Evolutionary conservation across 1,284 basidiomycete genomes (phyloP).

Genomic region (Fomitopsis palustris): DNA sequence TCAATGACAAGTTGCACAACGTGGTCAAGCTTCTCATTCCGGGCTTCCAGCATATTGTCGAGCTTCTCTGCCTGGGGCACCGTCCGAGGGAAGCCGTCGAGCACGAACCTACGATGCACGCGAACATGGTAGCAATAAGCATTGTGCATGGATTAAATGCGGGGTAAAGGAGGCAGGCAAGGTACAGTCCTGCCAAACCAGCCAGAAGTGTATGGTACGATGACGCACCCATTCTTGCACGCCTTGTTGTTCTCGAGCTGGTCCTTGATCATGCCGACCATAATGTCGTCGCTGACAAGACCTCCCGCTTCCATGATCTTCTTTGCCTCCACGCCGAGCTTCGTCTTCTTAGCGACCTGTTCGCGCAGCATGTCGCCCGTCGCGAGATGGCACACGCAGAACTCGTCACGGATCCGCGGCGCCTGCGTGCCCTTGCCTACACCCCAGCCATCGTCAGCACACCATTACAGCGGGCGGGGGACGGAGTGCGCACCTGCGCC

Average conservation of each 20-base stretch:
- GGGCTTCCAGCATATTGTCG: conserved; percentile 81
- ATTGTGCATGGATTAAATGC: background rate
- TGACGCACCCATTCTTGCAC: conserved; percentile 85
- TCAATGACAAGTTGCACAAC: conserved; percentile 92
- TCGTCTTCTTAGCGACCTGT: conserved; percentile 86
- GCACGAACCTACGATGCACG: conserved; percentile 72
- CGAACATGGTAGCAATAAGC: background rate
- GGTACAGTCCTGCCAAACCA: too few species aligned
- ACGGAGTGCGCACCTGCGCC: conserved; percentile 77
- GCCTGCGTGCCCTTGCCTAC: conserved; percentile 98
- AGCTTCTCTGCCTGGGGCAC: conserved; percentile 98
- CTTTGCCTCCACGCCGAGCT: conserved; percentile 90
- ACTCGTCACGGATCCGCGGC: conserved; percentile 88
- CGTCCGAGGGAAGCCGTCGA: conserved; percentile 98
- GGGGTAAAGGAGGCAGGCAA: background rate
- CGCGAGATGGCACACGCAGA: conserved; percentile 96
- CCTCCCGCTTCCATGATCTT: conserved; percentile 97
- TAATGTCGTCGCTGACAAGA: conserved; percentile 93
- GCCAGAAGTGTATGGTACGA: conserved; percentile 3
- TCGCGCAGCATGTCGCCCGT: conserved; percentile 99
- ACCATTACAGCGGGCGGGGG: background rate
- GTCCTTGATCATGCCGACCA: conserved; percentile 97
- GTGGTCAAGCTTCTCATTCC: conserved; percentile 87
- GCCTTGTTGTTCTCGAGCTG: conserved; percentile 91
- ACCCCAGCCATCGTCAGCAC: background rate